A percentile compares a stretch with the other conserved stretches of the same genome.
These are phyloP conservation scores for Diaporthe destruens DNA, from an alignment of 2,329 filamentous ascomycete species.

Conservation along the genomic window DNA sequence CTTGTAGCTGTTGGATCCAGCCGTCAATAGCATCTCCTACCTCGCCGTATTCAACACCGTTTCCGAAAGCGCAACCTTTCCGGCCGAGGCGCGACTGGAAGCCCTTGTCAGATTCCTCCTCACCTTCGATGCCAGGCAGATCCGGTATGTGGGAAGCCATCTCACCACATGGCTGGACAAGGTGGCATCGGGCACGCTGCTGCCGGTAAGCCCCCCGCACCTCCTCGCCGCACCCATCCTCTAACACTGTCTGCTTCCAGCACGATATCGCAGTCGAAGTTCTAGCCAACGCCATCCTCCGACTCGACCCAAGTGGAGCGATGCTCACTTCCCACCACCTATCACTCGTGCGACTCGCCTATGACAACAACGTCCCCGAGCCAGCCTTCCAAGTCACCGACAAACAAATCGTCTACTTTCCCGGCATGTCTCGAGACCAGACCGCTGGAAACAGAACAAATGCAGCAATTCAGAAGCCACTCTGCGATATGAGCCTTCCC, in stretches of 20 bases:
- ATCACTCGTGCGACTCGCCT: constrained; percentile 68
- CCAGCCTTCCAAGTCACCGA: constrained; percentile 72
- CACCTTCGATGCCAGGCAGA: constrained; percentile 63
- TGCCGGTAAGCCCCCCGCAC: constrained; percentile 55
- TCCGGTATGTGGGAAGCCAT: constrained; percentile 61
- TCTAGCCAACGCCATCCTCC: constrained; percentile 67
- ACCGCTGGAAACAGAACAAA: constrained; percentile 44
- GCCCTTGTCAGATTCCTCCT: constrained; percentile 60
- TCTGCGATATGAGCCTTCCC: constrained; percentile 61
- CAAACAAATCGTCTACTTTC: constrained; percentile 75
- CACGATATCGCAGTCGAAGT: constrained; percentile 60
- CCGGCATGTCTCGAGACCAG: constrained; percentile 54
- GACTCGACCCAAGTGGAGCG: constrained; percentile 74
- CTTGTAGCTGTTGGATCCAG: constrained; percentile 60
- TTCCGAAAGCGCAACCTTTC: constrained; percentile 49
- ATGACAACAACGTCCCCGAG: constrained; percentile 64
- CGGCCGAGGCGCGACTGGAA: constrained; percentile 29
- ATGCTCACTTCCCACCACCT: constrained; percentile 76
- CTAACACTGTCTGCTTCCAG: constrained; percentile 49
- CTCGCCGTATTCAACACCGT: constrained; percentile 61
- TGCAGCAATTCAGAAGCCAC: constrained; percentile 47
- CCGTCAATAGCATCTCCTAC: constrained; percentile 64
- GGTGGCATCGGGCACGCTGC: constrained; percentile 54
- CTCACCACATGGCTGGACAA: constrained; percentile 60
- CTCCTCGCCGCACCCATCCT: neutral